Percentiles rank a stretch among this genome's conserved stretches.
Evolutionary conservation across 2,329 filamentous ascomycete species (phyloP).

Genomic region (Scleromitrula shiraiana): DNA sequence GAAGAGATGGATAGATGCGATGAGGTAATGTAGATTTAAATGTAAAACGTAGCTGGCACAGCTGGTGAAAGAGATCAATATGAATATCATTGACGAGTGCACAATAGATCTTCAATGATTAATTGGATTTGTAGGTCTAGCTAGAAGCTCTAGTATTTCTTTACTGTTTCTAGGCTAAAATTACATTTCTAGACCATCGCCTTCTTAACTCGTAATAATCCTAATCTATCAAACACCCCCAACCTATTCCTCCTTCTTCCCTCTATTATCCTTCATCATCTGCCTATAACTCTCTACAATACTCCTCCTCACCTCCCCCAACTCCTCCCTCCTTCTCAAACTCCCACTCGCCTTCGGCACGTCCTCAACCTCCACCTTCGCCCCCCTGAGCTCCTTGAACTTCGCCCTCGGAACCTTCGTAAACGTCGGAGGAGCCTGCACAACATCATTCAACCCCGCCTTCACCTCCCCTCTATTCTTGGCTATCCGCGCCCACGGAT

Average conservation of each 20-base stretch:
- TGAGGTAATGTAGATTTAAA: not conserved
- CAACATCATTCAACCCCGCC: constrained; percentile 32
- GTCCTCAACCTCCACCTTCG: constrained; percentile 58
- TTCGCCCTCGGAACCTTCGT: constrained; percentile 28
- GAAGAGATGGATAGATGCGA: not conserved
- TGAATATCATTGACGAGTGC: too few species aligned
- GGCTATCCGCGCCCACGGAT: constrained; percentile 29
- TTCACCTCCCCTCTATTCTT: constrained; percentile 24
- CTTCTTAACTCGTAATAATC: not conserved
- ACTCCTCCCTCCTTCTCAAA: constrained; percentile 63
- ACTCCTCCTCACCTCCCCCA: constrained; percentile 58
- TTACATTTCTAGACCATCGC: too few species aligned
- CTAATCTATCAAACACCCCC: not conserved
- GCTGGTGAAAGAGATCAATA: too few species aligned
- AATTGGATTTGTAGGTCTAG: too few species aligned
- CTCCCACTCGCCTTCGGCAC: constrained; percentile 63
- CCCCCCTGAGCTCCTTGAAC: constrained; percentile 43
- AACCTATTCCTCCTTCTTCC: not conserved
- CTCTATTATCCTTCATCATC: constrained; percentile 50
- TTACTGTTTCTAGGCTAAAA: too few species aligned
- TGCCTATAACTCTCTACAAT: constrained; percentile 69
- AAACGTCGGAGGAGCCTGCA: constrained; percentile 28
- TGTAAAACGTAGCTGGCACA: too few species aligned
- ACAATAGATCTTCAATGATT: too few species aligned
- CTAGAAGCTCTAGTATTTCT: too few species aligned